Conservation (phyloP, 73 alveolate genomes). For the Paramecium pentaurelia region DNA sequence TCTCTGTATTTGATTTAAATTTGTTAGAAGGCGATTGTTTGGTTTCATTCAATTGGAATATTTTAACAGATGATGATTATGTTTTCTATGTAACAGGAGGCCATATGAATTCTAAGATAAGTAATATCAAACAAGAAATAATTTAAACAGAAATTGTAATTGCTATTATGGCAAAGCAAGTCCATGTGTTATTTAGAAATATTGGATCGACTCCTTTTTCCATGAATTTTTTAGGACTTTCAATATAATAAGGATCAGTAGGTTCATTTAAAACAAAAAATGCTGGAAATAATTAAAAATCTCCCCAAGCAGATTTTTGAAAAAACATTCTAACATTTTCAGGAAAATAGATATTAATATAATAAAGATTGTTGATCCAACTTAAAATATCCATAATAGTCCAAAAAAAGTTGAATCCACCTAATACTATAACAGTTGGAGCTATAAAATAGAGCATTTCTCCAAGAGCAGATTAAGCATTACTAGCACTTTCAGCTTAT, state of each 20-base stretch:
- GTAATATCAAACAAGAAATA: not conserved
- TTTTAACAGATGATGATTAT: not conserved
- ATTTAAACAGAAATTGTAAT: not conserved
- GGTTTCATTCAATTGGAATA: not conserved
- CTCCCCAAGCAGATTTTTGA: not conserved
- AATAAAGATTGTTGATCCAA: conserved; percentile 24
- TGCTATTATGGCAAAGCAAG: not conserved
- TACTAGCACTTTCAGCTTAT: not conserved
- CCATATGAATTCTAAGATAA: not conserved
- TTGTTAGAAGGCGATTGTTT: not conserved
- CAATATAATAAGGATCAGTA: not conserved
- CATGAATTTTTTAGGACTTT: not conserved
- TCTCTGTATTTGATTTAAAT: not conserved
- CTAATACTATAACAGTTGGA: not conserved
- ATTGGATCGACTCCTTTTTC: conserved; percentile 10
- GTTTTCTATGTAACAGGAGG: not conserved
- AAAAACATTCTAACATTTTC: not conserved
- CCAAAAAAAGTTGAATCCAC: conserved; percentile 19
- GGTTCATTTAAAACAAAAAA: not conserved
- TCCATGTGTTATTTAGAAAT: not conserved
- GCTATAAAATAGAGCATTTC: not conserved
- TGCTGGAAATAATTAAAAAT: not conserved
- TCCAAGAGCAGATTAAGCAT: not conserved
- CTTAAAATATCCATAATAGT: conserved; percentile 32
- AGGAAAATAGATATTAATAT: not conserved